Evolutionary conservation across 129 eudicot species (phyloP).

Genomic region (Ambrosia artemisiifolia): DNA sequence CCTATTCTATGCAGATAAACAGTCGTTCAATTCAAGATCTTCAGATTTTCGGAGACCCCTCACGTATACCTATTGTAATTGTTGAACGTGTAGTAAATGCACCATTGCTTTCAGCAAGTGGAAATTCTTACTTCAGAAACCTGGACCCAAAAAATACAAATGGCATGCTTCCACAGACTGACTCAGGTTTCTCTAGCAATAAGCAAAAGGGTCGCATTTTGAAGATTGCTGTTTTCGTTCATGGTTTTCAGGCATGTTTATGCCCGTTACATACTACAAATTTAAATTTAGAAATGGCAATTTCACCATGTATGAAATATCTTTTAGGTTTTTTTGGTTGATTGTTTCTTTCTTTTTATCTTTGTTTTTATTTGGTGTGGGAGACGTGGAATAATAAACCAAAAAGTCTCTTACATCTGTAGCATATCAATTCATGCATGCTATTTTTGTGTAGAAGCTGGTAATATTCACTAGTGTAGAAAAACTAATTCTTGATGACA

Average conservation of each 20-base stretch:
- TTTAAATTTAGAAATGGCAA: background rate
- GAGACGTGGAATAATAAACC: background rate
- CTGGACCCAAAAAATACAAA: constrained; percentile 47
- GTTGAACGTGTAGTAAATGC: constrained; percentile 82
- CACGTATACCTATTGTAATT: constrained; percentile 80
- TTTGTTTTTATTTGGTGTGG: no score
- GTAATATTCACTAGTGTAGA: background rate
- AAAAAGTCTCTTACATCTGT: background rate
- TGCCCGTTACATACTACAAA: background rate
- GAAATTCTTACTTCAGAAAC: constrained; percentile 56
- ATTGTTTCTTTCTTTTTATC: no score
- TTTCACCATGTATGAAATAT: background rate
- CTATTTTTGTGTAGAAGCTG: background rate
- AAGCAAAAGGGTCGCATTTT: constrained; percentile 61
- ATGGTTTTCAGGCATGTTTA: constrained; percentile 85
- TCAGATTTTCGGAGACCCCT: constrained; percentile 92
- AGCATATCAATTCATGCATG: background rate
- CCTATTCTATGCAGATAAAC: constrained; percentile 66
- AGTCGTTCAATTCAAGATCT: constrained; percentile 87
- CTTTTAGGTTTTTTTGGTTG: no score
- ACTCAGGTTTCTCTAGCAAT: constrained; percentile 39
- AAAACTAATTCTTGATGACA: constrained; percentile 12
- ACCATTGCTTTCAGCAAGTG: constrained; percentile 68
- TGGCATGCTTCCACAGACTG: constrained; percentile 34
- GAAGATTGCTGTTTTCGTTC: constrained; percentile 92